These are phyloP conservation scores for Mortierella sp. DNA, from an alignment of 371 early-diverging fungal genomes.

Conservation along the genomic window DNA sequence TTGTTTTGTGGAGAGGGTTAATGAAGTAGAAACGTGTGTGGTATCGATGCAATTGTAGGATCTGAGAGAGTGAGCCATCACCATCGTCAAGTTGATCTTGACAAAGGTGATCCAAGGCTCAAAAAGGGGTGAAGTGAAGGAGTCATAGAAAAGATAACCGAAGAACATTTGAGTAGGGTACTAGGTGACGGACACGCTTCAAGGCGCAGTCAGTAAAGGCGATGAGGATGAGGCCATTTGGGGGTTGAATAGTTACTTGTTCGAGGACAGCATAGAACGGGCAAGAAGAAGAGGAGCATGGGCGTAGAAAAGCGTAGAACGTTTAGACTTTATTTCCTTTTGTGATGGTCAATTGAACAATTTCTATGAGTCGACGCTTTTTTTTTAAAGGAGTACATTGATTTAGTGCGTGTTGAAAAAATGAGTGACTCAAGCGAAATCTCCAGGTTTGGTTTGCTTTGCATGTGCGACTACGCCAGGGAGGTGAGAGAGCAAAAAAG, in stretches of 20 bases:
- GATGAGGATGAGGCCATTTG: too few relatives aligned
- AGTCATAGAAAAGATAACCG: background rate
- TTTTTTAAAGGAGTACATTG: background rate
- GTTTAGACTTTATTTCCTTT: background rate
- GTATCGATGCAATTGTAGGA: too few relatives aligned
- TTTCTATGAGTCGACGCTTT: constrained; percentile 18
- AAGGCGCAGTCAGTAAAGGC: too few relatives aligned
- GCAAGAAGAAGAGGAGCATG: background rate
- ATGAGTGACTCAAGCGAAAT: constrained; percentile 22
- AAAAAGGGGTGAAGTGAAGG: background rate
- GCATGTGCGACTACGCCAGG: constrained; percentile 8
- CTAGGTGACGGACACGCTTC: too few relatives aligned
- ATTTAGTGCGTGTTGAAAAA: background rate
- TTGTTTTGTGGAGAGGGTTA: background rate
- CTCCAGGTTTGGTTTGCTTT: constrained; percentile 2
- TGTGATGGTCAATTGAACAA: background rate
- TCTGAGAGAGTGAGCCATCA: too few relatives aligned
- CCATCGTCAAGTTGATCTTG: background rate
- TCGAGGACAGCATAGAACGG: too few relatives aligned
- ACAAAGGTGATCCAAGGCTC: background rate
- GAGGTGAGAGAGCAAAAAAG: background rate
- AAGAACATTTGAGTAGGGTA: background rate
- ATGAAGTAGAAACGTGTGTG: too few relatives aligned
- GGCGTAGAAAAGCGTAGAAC: background rate
- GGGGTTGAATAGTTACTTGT: too few relatives aligned